These are phyloP conservation scores for Phytophthora nicotianae DNA, from an alignment of 352 stramenopile species.

Conservation along the genomic window DNA sequence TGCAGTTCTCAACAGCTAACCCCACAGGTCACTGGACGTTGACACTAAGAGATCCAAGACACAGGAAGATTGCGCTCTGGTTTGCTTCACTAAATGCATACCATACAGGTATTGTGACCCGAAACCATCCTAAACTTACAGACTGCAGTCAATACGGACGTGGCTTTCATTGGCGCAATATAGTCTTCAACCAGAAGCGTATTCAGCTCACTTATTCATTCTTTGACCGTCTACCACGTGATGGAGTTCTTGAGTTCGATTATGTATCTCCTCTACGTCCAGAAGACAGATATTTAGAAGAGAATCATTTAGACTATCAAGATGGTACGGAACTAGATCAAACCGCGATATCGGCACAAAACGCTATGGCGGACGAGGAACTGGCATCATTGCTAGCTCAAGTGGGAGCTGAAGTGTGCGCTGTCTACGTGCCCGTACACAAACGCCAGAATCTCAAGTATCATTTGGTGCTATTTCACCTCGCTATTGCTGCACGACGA, in stretches of 20 bases:
- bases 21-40: conserved; percentile 67
- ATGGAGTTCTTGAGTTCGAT: conserved; percentile 73
- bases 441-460: conserved; percentile 78
- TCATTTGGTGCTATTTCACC: conserved; percentile 68
- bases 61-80: conserved; percentile 71
- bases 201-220: conserved; percentile 63
- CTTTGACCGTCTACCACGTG: conserved; percentile 55
- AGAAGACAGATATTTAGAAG: conserved; percentile 49
- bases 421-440: conserved; percentile 75
- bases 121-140: conserved; percentile 52
- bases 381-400: conserved; percentile 45
- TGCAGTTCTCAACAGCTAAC: conserved; percentile 69
- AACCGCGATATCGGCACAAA: not conserved
- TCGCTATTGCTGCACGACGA: conserved; percentile 56
- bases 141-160: conserved; percentile 68
- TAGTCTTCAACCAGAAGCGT: conserved; percentile 57
- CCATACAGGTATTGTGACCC: conserved; percentile 31
- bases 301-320: conserved; percentile 15
- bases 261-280: conserved; percentile 62
- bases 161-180: conserved; percentile 69
- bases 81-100: conserved; percentile 67
- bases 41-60: conserved; percentile 51
- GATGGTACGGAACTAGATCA: conserved; percentile 18
- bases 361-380: conserved; percentile 44
- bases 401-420: conserved; percentile 68